phyloP scores from a whole-genome alignment of 2,329 filamentous ascomycete genomes.

The Teratosphaeria nubilosa region DNA sequence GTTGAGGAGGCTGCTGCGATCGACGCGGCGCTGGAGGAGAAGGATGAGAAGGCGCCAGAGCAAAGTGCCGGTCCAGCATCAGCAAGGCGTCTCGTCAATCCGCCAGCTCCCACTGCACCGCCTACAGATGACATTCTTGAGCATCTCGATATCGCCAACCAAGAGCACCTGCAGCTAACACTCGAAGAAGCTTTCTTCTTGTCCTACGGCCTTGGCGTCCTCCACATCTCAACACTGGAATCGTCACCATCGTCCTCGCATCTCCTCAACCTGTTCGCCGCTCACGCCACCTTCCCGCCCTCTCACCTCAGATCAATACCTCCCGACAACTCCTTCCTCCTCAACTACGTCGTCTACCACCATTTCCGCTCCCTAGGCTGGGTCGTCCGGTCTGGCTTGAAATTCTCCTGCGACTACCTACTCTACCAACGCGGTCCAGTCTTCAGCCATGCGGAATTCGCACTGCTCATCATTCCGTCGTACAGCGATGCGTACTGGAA shows the following conservation, averaged over 20 bases:
- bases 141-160: constrained; percentile 31
- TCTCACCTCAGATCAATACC: constrained; percentile 10
- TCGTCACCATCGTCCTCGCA: constrained; percentile 17
- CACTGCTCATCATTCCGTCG: constrained; percentile 70
- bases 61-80: not conserved
- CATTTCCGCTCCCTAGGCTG: constrained; percentile 93
- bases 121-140: constrained; percentile 1
- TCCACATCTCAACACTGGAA: constrained; percentile 42
- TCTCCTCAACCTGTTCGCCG: constrained; percentile 49
- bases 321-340: constrained; percentile 73
- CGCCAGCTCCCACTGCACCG: not conserved
- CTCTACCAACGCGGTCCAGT: constrained; percentile 88
- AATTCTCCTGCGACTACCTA: constrained; percentile 92
- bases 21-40: constrained; percentile 29
- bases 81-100: not conserved
- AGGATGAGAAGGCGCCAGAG: constrained; percentile 27
- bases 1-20: not conserved
- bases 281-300: constrained; percentile 29
- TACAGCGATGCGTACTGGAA: constrained; percentile 68
- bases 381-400: constrained; percentile 85
- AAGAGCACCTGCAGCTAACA: constrained; percentile 87
- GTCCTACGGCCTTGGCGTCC: constrained; percentile 64
- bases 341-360: constrained; percentile 85
- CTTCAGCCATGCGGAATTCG: constrained; percentile 92
- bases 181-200: constrained; percentile 90